Conservation (phyloP, 331 rosid species). For the Rhamnella rubrinervis region DNA sequence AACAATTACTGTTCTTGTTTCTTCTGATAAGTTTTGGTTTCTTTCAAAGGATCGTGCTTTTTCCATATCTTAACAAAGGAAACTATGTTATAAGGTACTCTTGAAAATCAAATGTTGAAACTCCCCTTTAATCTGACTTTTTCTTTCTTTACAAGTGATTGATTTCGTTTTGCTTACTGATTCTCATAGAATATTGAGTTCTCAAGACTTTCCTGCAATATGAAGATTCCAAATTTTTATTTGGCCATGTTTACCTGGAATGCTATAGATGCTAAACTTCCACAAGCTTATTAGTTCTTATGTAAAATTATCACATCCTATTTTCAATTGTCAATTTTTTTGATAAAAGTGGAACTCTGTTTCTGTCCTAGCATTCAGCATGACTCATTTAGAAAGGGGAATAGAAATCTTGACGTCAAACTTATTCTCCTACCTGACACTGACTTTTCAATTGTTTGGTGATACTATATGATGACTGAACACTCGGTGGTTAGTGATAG, state of each 20-base stretch:
- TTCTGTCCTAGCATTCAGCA: slow-evolving; percentile 11
- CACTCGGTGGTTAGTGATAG: slow-evolving; percentile 1
- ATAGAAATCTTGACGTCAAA: neutral
- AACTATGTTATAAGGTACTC: slow-evolving; percentile 84
- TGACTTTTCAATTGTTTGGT: slow-evolving; percentile 4
- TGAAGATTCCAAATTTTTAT: neutral
- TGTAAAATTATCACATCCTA: slow-evolving; percentile 10
- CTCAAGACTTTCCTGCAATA: slow-evolving; percentile 10
- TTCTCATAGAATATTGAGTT: slow-evolving; percentile 19
- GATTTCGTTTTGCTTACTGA: neutral
- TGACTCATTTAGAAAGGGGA: slow-evolving; percentile 1
- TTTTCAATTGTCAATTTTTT: neutral
- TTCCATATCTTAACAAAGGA: slow-evolving; percentile 76
- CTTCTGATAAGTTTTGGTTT: slow-evolving; percentile 88
- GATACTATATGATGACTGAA: neutral
- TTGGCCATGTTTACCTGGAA: neutral
- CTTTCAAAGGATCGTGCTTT: slow-evolving; percentile 75
- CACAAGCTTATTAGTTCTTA: neutral
- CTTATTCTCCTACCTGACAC: neutral
- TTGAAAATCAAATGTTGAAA: neutral
- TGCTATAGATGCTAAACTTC: slow-evolving; percentile 5
- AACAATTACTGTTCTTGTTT: slow-evolving; percentile 71
- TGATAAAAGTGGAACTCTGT: slow-evolving; percentile 13
- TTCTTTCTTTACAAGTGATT: slow-evolving; percentile 7
- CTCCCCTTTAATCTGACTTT: neutral